Percentiles rank a stretch among this genome's conserved stretches.
Evolutionary conservation across 202 grass and related monocot species (phyloP).

Genomic region (Schoenoplectus triqueter): DNA sequence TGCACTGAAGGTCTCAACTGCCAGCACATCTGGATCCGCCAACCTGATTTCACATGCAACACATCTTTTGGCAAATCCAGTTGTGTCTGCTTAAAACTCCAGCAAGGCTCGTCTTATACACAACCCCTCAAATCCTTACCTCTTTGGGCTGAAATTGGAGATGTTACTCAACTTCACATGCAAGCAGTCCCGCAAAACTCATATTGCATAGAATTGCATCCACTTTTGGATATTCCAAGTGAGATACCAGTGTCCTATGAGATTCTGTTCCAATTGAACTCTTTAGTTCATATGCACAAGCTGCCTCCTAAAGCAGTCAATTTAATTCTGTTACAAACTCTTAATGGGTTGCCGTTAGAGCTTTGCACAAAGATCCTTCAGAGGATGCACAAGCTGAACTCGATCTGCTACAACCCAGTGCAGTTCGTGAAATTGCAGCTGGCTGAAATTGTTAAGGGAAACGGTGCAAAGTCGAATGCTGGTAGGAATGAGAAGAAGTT

Average conservation of each 20-base stretch:
- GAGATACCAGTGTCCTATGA: constrained; percentile 72
- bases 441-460: constrained; percentile 49
- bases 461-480: constrained; percentile 41
- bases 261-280: constrained; percentile 83
- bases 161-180: constrained; percentile 43
- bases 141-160: constrained; percentile 57
- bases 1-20: constrained; percentile 60
- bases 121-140: constrained; percentile 65
- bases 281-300: constrained; percentile 89
- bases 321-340: constrained; percentile 65
- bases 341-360: constrained; percentile 55
- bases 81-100: constrained; percentile 61
- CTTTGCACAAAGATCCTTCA: constrained; percentile 61
- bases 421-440: constrained; percentile 64
- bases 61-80: constrained; percentile 66
- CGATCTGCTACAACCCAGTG: constrained; percentile 75
- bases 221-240: constrained; percentile 63
- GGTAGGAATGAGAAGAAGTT: constrained; percentile 45
- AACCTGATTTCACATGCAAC: constrained; percentile 81
- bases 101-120: constrained; percentile 42
- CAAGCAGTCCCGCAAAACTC: constrained; percentile 35
- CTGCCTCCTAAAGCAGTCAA: constrained; percentile 62
- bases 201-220: constrained; percentile 52
- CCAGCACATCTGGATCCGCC: constrained; percentile 72
- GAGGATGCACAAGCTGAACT: constrained; percentile 78